Evolutionary conservation across 2,329 filamentous ascomycete genomes (phyloP).

Genomic region (Aspergillus sp.): DNA sequence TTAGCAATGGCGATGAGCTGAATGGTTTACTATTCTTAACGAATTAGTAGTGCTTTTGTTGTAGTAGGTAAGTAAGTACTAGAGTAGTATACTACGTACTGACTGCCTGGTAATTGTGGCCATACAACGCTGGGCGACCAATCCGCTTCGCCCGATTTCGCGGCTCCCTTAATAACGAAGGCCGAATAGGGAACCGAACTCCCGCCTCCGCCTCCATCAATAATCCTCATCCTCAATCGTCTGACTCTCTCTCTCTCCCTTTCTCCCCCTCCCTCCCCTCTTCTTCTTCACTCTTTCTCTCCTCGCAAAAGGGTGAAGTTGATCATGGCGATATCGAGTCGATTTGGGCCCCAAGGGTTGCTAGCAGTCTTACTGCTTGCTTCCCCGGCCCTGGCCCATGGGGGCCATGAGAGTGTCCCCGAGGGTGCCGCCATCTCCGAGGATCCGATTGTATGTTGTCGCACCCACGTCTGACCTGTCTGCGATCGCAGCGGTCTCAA

Average conservation of each 20-base stretch:
- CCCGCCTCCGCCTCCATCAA: background rate
- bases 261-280: background rate
- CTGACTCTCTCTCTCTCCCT: background rate
- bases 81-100: background rate
- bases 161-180: background rate
- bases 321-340: constrained; percentile 19
- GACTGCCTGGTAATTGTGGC: too few species aligned
- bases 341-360: constrained; percentile 20
- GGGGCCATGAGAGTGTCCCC: constrained; percentile 61
- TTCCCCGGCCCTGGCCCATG: constrained; percentile 48
- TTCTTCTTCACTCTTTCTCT: background rate
- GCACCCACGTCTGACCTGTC: background rate
- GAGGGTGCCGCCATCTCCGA: constrained; percentile 69
- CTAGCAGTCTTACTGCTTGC: constrained; percentile 31
- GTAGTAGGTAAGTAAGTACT: too few species aligned
- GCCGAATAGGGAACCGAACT: background rate
- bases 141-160: background rate
- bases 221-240: background rate
- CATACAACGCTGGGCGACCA: background rate
- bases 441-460: constrained; percentile 68
- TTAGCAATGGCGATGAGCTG: background rate
- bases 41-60: constrained; percentile 13
- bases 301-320: constrained; percentile 3
- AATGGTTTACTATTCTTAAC: too few species aligned
- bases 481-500: background rate